Evolutionary conservation across 2,329 filamentous ascomycete genomes (phyloP).

Genomic region (Nothophaeocryptopus gaeumannii): DNA sequence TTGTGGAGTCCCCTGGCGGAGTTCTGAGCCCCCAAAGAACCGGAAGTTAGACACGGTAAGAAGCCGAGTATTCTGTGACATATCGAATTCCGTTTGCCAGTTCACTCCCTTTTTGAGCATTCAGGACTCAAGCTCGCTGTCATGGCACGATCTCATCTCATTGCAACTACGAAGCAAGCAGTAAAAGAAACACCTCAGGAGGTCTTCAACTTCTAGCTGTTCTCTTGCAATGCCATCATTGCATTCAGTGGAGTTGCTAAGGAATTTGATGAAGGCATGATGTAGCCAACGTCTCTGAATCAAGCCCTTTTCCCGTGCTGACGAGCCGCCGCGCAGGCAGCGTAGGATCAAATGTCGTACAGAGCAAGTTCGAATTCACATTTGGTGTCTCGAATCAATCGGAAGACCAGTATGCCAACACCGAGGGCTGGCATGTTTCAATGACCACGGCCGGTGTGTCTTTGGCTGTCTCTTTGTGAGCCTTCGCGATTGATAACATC

Average conservation of each 20-base stretch:
- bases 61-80: too few relatives aligned
- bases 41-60: too few relatives aligned
- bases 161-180: not conserved
- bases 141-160: not conserved
- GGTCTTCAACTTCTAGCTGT: slow-evolving; percentile 6
- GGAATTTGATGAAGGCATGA: slow-evolving; percentile 1
- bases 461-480: too few relatives aligned
- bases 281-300: not conserved
- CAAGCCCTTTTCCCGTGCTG: not conserved
- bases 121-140: not conserved
- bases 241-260: slow-evolving; percentile 2
- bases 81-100: too few relatives aligned
- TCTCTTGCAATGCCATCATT: not conserved
- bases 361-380: not conserved
- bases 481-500: too few relatives aligned
- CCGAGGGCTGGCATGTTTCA: too few relatives aligned
- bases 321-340: not conserved
- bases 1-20: too few relatives aligned
- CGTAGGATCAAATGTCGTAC: not conserved
- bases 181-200: slow-evolving; percentile 1
- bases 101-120: too few relatives aligned
- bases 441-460: too few relatives aligned
- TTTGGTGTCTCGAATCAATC: too few relatives aligned
- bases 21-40: too few relatives aligned
- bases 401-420: too few relatives aligned